These are phyloP conservation scores for Podaxis rugospora DNA, from an alignment of 768 basidiomycete species.

Conservation along the genomic window DNA sequence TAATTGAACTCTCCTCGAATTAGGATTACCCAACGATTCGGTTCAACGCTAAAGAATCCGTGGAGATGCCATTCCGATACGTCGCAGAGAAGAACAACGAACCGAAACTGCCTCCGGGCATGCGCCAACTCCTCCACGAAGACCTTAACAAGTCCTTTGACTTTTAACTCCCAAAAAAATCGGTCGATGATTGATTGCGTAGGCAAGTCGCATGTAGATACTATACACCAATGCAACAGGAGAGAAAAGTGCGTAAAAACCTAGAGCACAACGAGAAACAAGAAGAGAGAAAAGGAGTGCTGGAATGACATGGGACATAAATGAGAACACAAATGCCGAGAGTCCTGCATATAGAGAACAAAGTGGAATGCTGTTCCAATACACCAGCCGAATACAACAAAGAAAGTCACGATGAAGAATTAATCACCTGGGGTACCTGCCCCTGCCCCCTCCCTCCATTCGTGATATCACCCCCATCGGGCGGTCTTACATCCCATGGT, in stretches of 20 bases:
- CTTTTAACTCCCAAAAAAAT: constrained; percentile 36
- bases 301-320: constrained; percentile 15
- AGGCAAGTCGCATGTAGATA: neutral
- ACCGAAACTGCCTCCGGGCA: constrained; percentile 83
- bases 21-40: constrained; percentile 88
- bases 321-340: constrained; percentile 9
- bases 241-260: constrained; percentile 3
- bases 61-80: constrained; percentile 96
- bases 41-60: constrained; percentile 84
- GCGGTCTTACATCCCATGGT: constrained; percentile 60
- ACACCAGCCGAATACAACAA: neutral
- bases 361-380: constrained; percentile 2
- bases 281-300: neutral
- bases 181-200: neutral
- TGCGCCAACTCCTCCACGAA: constrained; percentile 79
- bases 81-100: constrained; percentile 41
- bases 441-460: neutral
- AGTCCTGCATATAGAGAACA: neutral
- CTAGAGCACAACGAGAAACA: constrained; percentile 1
- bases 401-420: constrained; percentile 3
- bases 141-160: constrained; percentile 89
- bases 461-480: neutral
- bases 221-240: constrained; percentile 5
- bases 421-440: neutral
- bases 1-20: neutral